Evolutionary conservation across 805 yeast species (phyloP).

Genomic region (Wickerhamomyces ciferrii): DNA sequence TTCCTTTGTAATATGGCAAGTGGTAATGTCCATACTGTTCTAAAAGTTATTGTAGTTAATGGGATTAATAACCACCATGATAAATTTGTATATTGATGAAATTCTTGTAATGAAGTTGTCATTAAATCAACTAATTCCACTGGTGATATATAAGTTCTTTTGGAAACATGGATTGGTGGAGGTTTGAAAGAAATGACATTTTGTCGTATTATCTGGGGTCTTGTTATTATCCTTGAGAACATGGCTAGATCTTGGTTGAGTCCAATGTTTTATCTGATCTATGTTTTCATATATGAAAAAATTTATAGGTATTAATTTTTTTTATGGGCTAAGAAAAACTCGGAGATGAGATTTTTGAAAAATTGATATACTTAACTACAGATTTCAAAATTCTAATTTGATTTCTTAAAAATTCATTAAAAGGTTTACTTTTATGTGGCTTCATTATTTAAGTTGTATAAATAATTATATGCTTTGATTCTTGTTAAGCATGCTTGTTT

Average conservation of each 20-base stretch:
- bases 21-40: conserved; percentile 71
- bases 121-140: conserved; percentile 10
- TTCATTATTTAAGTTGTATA: too few species aligned
- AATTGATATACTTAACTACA: too few species aligned
- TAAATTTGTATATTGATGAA: conserved; percentile 54
- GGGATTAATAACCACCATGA: conserved; percentile 89
- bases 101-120: conserved; percentile 32
- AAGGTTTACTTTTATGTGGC: background rate
- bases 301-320: background rate
- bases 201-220: background rate
- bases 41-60: conserved; percentile 55
- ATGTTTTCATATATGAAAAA: too few species aligned
- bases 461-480: background rate
- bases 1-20: conserved; percentile 68
- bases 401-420: background rate
- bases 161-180: background rate
- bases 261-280: too few species aligned
- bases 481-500: background rate
- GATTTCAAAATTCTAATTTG: too few species aligned
- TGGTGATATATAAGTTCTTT: conserved; percentile 8
- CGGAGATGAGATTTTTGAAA: background rate
- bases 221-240: background rate
- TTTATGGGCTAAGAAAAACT: too few species aligned
- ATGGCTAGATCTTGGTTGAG: too few species aligned
- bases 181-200: background rate